Conservation (phyloP, 805 yeast species). For the Cyberlindnera galapagoensis region DNA sequence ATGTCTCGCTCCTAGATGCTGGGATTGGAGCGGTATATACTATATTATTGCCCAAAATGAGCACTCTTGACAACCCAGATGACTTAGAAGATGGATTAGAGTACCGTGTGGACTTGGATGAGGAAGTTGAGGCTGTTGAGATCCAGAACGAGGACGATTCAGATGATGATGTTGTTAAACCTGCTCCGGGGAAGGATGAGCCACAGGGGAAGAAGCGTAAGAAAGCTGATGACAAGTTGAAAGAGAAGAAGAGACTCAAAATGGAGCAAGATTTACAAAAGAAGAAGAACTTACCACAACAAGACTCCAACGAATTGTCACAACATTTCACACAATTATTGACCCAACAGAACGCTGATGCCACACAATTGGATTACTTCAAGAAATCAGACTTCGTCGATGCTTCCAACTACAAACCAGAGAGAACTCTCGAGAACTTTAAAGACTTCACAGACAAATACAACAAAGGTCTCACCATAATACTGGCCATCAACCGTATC, state of each 20-base stretch:
- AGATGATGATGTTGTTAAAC: constrained; percentile 14
- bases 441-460: constrained; percentile 45
- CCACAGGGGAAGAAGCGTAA: constrained; percentile 18
- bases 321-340: constrained; percentile 61
- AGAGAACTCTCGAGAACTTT: constrained; percentile 50
- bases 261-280: constrained; percentile 57
- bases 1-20: too few relatives aligned
- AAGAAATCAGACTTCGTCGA: constrained; percentile 52
- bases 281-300: constrained; percentile 48
- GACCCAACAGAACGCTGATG: constrained; percentile 53
- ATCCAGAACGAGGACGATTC: constrained; percentile 26
- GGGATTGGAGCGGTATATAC: too few relatives aligned
- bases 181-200: constrained; percentile 9
- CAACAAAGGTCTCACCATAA: constrained; percentile 40
- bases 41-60: constrained; percentile 1
- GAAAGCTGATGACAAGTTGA: constrained; percentile 38
- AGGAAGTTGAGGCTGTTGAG: constrained; percentile 31
- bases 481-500: constrained; percentile 69
- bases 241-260: constrained; percentile 58
- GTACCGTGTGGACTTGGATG: constrained; percentile 43
- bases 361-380: constrained; percentile 70
- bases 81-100: constrained; percentile 77
- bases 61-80: constrained; percentile 32
- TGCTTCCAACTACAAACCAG: constrained; percentile 49
- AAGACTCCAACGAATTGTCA: constrained; percentile 53